Percentiles rank a stretch among this genome's conserved stretches.
Evolutionary conservation across 2,329 filamentous ascomycete genomes (phyloP).

Genomic region (Pseudofabraea citricarpa): DNA sequence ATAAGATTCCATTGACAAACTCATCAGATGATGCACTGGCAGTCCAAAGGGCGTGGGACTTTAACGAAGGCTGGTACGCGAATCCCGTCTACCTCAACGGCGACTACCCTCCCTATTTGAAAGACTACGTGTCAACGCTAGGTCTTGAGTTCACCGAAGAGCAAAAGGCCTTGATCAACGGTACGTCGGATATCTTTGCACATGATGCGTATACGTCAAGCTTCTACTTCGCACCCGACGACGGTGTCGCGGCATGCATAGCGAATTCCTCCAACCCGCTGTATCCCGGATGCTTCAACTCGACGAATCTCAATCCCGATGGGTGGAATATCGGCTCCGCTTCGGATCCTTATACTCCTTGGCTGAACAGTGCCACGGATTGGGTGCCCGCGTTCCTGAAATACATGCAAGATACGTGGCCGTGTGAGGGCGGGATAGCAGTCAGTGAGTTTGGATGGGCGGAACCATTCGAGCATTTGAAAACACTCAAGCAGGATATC

Average conservation of each 20-base stretch:
- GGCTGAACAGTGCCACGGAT: conserved; percentile 20
- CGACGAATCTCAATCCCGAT: conserved; percentile 8
- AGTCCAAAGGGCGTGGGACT: conserved; percentile 24
- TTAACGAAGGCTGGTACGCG: conserved; percentile 42
- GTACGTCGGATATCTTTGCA: conserved; percentile 50
- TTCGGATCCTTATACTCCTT: conserved; percentile 18
- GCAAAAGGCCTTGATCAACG: conserved; percentile 44
- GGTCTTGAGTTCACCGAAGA: conserved; percentile 38
- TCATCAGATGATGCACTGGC: conserved; percentile 22
- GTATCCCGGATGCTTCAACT: conserved; percentile 18
- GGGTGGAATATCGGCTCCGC: conserved; percentile 20
- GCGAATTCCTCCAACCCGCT: conserved; percentile 21
- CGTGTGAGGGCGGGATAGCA: conserved; percentile 15
- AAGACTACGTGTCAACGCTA: conserved; percentile 39
- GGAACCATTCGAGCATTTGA: conserved; percentile 20
- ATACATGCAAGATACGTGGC: conserved; percentile 23
- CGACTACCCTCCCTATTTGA: conserved; percentile 44
- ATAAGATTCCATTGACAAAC: conserved; percentile 40
- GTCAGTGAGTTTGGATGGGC: conserved; percentile 23
- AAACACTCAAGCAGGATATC: conserved; percentile 35
- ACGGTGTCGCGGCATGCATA: conserved; percentile 32
- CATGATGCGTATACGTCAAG: conserved; percentile 55
- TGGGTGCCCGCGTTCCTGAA: conserved; percentile 20
- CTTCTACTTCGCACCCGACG: conserved; percentile 40
- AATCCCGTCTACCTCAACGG: conserved; percentile 47